phyloP scores from a whole-genome alignment of 345 rosid genomes.

The Isatis tinctoria region DNA sequence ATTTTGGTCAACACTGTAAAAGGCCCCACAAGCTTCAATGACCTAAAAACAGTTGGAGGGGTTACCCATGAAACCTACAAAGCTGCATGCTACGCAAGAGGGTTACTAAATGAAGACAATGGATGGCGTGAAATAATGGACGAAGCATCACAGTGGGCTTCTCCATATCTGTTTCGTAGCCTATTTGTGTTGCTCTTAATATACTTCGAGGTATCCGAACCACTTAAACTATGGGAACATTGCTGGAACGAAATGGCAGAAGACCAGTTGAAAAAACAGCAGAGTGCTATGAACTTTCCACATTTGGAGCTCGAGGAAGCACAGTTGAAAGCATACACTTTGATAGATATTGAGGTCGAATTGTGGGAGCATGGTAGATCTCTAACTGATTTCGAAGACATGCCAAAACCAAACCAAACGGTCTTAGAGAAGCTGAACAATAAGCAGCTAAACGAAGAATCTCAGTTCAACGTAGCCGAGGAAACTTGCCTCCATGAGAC shows the following conservation, averaged over 20 bases:
- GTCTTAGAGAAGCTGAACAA: too few relatives aligned
- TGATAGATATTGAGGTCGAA: too few relatives aligned
- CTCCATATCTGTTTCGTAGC: not conserved
- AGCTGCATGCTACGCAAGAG: not conserved
- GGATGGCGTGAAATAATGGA: not conserved
- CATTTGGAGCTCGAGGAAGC: too few relatives aligned
- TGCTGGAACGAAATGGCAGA: not conserved
- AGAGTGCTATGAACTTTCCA: too few relatives aligned
- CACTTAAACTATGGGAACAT: not conserved
- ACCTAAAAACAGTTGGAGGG: not conserved
- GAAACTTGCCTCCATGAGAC: too few relatives aligned
- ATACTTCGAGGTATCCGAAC: not conserved
- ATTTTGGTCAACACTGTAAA: not conserved
- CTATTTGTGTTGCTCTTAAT: not conserved
- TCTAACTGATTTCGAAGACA: too few relatives aligned
- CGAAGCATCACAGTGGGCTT: not conserved
- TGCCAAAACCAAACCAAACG: too few relatives aligned
- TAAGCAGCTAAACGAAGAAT: too few relatives aligned
- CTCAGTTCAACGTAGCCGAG: too few relatives aligned
- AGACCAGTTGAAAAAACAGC: not conserved
- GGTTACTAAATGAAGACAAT: not conserved
- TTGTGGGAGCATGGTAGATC: too few relatives aligned
- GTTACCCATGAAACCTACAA: not conserved
- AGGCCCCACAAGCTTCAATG: not conserved
- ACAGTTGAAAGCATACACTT: too few relatives aligned